Conservation (phyloP, 2,329 filamentous ascomycete species). For the Fusarium pseudocircinatum region DNA sequence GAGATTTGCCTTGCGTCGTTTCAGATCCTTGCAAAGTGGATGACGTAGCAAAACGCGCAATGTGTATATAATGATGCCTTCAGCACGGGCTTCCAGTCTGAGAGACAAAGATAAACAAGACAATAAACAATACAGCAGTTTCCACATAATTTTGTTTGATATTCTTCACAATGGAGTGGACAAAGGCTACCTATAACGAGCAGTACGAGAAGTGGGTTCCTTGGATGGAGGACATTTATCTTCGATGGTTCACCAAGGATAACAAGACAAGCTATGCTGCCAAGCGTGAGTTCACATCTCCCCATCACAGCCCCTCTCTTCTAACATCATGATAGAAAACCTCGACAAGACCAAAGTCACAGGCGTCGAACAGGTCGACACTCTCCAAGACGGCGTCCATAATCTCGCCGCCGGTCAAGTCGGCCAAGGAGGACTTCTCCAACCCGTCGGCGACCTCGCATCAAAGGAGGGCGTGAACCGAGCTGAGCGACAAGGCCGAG, state of each 20-base stretch:
- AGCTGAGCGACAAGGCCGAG: slow-evolving; percentile 70
- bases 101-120: background rate
- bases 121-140: slow-evolving; percentile 1
- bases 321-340: slow-evolving; percentile 58
- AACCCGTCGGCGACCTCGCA: slow-evolving; percentile 69
- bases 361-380: slow-evolving; percentile 72
- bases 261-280: slow-evolving; percentile 79
- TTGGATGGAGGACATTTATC: slow-evolving; percentile 78
- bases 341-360: slow-evolving; percentile 77
- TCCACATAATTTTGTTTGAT: background rate
- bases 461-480: slow-evolving; percentile 75
- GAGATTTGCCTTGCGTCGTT: slow-evolving; percentile 11
- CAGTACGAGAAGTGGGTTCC: slow-evolving; percentile 81
- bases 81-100: background rate
- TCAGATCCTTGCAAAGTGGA: slow-evolving; percentile 24
- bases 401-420: slow-evolving; percentile 70
- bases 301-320: background rate
- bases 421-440: slow-evolving; percentile 72
- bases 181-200: slow-evolving; percentile 71
- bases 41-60: slow-evolving; percentile 34
- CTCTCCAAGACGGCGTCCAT: slow-evolving; percentile 73
- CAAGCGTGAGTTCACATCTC: slow-evolving; percentile 62
- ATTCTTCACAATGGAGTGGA: slow-evolving; percentile 59
- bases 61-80: slow-evolving; percentile 17
- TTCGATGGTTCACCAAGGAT: slow-evolving; percentile 78